Base-by-base conservation (phyloP, 306 rosid genomes). In the Psophocarpus tetragonolobus region DNA sequence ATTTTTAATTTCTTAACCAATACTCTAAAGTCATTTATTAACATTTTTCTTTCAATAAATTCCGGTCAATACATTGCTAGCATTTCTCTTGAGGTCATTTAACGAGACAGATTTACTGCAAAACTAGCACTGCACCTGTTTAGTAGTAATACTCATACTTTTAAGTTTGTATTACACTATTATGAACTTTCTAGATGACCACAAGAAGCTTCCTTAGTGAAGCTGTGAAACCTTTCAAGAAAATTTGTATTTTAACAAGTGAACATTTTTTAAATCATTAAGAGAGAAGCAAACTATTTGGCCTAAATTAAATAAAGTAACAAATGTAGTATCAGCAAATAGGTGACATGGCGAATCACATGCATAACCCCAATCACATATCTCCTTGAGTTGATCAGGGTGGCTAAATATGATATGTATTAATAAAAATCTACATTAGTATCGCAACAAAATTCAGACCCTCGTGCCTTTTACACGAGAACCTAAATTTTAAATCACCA, bases 371-470 rank as follows among this genome's bases (percentile, higher is more conserved):
- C 53, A 58, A 53, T 47, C 66, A 47, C 14, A 21, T 66, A 9
- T 54, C 50, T 68, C 72, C 53, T 29, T 48, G 24, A 57, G 45
- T 33, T 2, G 27, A n/a, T 51, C 41, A 50, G 14, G 78, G 78
- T 54, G 71, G 44, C 71, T 63, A 51, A 50, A 50, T 21, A 51
- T 60, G 13, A 48, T 18, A 33, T 17, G 58, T 51, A 21, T 42
- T 10, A 7, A 6, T 13, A 33, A 61, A 75, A 51, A 65, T 54
- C 71, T 65, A 78, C 72, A 66, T 8, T 29, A 73, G 47, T 64
- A 23, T 60, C 51, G 35, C 23, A 36, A 78, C 83, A 74, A 83
- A 79, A 79, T 50, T 67, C 44, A 50, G 74, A 73, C 27, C 54
- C 61, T 41, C 72, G 18, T 35, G 67, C 39, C 62, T 77, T 65